Conservation (phyloP, 371 early-diverging fungal species). For the Nematocida homosporus region DNA sequence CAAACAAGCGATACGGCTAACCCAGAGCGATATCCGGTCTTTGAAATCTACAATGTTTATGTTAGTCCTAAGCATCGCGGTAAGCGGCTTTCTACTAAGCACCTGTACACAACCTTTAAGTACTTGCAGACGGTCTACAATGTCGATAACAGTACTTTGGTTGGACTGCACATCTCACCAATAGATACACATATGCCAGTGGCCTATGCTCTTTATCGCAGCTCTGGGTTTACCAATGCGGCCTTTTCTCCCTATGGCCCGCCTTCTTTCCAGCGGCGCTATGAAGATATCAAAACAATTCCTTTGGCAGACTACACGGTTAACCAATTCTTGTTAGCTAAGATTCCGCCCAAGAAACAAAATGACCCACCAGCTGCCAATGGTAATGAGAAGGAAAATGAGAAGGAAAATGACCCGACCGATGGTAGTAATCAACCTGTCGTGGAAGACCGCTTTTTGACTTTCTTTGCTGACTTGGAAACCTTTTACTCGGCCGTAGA, state of each 20-base stretch:
- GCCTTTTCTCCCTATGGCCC: slow-evolving; percentile 15
- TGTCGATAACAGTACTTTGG: neutral
- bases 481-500: slow-evolving; percentile 12
- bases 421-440: too few species aligned
- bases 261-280: slow-evolving; percentile 1
- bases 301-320: slow-evolving; percentile 1
- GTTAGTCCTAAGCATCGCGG: slow-evolving; percentile 27
- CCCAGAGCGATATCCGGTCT: neutral
- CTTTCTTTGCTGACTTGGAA: slow-evolving; percentile 10
- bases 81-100: slow-evolving; percentile 5
- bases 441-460: neutral
- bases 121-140: slow-evolving; percentile 16
- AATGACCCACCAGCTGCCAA: too few species aligned
- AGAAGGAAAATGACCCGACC: too few species aligned
- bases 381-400: too few species aligned
- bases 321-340: neutral
- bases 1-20: neutral
- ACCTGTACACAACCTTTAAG: slow-evolving; percentile 30
- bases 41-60: slow-evolving; percentile 49
- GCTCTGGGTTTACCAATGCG: slow-evolving; percentile 34
- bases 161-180: slow-evolving; percentile 45
- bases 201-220: slow-evolving; percentile 44
- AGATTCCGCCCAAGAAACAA: neutral
- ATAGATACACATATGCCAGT: slow-evolving; percentile 23
- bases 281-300: neutral